Evolutionary conservation across 202 grass and related monocot species (phyloP).

Genomic region (Dendrocalamus latiflorus): DNA sequence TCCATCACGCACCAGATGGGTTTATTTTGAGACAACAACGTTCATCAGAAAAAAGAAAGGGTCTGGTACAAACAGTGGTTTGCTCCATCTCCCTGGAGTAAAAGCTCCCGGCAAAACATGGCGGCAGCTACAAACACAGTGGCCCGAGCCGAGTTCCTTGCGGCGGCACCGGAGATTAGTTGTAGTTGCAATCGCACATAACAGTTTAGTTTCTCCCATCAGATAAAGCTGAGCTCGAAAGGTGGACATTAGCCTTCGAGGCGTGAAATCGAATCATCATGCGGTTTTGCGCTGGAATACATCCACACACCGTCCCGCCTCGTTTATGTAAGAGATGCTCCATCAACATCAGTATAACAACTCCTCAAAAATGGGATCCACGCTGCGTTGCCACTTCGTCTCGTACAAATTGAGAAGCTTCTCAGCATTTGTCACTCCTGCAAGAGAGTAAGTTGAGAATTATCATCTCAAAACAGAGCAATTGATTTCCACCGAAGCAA

Average conservation of each 20-base stretch:
- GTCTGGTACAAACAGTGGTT: slow-evolving; percentile 38
- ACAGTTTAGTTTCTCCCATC: not conserved
- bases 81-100: slow-evolving; percentile 31
- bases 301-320: not conserved
- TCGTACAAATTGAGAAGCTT: slow-evolving; percentile 78
- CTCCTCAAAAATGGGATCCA: slow-evolving; percentile 77
- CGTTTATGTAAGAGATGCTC: not conserved
- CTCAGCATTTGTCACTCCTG: slow-evolving; percentile 85
- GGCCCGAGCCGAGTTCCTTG: too few species aligned
- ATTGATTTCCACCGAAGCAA: not conserved
- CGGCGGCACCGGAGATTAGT: too few species aligned
- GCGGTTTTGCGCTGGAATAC: not conserved
- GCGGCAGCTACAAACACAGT: too few species aligned
- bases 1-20: slow-evolving; percentile 10
- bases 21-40: slow-evolving; percentile 21
- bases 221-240: not conserved
- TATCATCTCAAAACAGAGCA: not conserved
- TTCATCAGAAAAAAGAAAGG: not conserved
- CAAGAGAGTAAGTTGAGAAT: not conserved
- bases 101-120: not conserved
- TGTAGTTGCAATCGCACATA: too few species aligned
- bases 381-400: slow-evolving; percentile 62
- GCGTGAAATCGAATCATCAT: not conserved
- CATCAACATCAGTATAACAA: slow-evolving; percentile 51
- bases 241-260: not conserved